Evolutionary conservation across 306 rosid species (phyloP), one percentile per base, ranked within the genome.

Genomic region (Rosa lucieae): DNA sequence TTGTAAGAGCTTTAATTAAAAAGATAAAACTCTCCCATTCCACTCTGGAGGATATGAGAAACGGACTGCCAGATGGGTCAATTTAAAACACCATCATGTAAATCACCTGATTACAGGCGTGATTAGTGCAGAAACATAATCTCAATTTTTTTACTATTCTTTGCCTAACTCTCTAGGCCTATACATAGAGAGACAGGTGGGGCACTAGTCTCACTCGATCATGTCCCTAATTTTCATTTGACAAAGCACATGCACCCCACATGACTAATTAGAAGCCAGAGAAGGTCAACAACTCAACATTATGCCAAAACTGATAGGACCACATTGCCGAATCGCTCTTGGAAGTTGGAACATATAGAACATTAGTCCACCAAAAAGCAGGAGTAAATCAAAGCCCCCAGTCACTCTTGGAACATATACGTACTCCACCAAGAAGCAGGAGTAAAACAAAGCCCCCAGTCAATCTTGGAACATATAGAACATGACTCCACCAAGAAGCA

Each of bases 221-320:
- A 73, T 37, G 73, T 21, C 73, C 53, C 3, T 20, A 23, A 14
- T 20, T 46, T 46, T 72, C 43, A 62, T 18, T 8, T 61, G 46
- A 32, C 72, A 32, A 55, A 8, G 70, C 76, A 70, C 83, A 42
- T 80, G 82, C 15, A 40, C 72, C 72, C 7, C 48, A 79, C 39
- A 59, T 21, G 78, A 63, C 72, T 32, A 68, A 68, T 9, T 68
- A 39, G 44, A 8, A 37, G 23, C 44, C n/a, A 20, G 46, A 35
- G 21, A 32, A 32, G 37, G 3, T 32, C 32, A 14, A 29, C 32
- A 65, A 67, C 72, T 72, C 3, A 62, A 12, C 39, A 42, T 39
- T 23, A 20, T 52, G 70, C 51, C 49, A 40, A 67, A 40, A 18
- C 10, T 69, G 53, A 42, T 11, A 39, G 49, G 72, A 5, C 70